phyloP scores from a whole-genome alignment of 495 filamentous ascomycete genomes.

The Cercophora sp. region DNA sequence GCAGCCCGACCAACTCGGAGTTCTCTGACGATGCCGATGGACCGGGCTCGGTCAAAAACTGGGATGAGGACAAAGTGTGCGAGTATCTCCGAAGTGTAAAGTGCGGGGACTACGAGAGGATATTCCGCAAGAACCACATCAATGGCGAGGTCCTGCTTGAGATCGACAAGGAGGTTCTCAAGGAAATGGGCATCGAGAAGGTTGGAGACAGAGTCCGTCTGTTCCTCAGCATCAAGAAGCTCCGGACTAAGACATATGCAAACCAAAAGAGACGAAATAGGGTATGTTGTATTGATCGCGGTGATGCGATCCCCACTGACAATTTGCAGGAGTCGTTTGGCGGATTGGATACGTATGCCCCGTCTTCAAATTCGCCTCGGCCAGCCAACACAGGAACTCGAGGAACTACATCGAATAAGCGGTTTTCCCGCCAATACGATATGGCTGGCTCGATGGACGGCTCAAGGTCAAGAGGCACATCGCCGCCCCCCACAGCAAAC shows the following conservation, averaged over 20 bases:
- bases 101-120: slow-evolving; percentile 84
- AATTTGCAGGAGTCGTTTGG: slow-evolving; percentile 65
- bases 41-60: slow-evolving; percentile 59
- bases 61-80: slow-evolving; percentile 88
- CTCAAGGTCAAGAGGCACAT: slow-evolving; percentile 65
- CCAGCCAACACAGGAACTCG: slow-evolving; percentile 48
- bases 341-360: slow-evolving; percentile 59
- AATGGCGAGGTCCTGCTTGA: slow-evolving; percentile 95
- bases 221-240: slow-evolving; percentile 85
- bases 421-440: slow-evolving; percentile 68
- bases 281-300: slow-evolving; percentile 53
- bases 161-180: slow-evolving; percentile 91
- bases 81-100: slow-evolving; percentile 88
- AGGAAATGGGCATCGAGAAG: slow-evolving; percentile 98
- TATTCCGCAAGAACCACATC: slow-evolving; percentile 93
- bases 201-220: slow-evolving; percentile 96
- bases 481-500: slow-evolving; percentile 61
- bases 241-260: slow-evolving; percentile 78
- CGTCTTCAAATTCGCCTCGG: slow-evolving; percentile 66
- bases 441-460: slow-evolving; percentile 38
- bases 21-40: slow-evolving; percentile 74
- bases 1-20: slow-evolving; percentile 89
- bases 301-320: slow-evolving; percentile 17
- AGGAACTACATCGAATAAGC: slow-evolving; percentile 59
- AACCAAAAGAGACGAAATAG: slow-evolving; percentile 83